Conservation (phyloP, 257 asterid species). For the Solanum dulcamara region DNA sequence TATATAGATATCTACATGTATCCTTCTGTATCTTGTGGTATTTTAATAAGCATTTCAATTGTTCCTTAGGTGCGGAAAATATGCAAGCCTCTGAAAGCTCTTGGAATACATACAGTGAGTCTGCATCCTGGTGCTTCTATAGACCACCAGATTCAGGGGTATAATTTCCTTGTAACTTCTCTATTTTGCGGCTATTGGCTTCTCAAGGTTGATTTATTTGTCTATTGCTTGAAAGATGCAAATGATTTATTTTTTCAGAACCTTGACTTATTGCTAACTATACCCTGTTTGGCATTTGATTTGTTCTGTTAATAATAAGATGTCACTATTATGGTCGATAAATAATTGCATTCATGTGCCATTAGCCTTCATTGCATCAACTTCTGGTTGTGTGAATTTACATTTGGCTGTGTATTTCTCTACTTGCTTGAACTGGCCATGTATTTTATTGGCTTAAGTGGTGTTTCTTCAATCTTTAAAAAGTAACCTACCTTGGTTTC, state of each 20-base stretch:
- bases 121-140: conserved; percentile 79
- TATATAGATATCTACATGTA: background rate
- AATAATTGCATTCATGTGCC: background rate
- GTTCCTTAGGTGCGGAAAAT: conserved; percentile 44
- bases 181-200: background rate
- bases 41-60: conserved; percentile 1
- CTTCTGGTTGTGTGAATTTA: background rate
- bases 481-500: background rate
- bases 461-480: background rate
- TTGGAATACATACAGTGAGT: conserved; percentile 59
- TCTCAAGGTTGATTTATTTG: background rate
- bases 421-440: background rate
- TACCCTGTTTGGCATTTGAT: background rate
- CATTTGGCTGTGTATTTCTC: background rate
- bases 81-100: conserved; percentile 52
- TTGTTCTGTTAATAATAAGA: background rate
- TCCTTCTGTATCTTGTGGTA: background rate
- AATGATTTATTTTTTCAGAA: background rate
- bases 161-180: background rate
- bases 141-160: conserved; percentile 79
- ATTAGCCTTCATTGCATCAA: background rate
- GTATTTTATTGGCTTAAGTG: background rate
- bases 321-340: background rate
- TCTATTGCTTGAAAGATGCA: background rate
- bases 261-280: background rate